Conservation (phyloP, 139 green algal genomes). For the Chlorella vulgaris region DNA sequence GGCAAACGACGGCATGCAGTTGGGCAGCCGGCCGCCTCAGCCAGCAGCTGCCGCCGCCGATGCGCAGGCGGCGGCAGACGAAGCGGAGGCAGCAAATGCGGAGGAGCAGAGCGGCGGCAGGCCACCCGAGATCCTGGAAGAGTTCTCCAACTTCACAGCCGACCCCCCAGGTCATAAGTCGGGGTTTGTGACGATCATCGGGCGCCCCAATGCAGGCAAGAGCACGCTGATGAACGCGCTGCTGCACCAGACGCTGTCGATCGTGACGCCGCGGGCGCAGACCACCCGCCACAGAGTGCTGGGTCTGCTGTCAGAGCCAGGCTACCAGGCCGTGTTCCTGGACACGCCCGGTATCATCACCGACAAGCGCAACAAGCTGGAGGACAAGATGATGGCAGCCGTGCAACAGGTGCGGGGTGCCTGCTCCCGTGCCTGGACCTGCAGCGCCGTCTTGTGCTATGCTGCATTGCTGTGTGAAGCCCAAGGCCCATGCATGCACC, state of each 20-base stretch:
- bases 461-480: background rate
- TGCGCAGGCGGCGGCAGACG: background rate
- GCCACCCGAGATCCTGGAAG: constrained; percentile 6
- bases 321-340: constrained; percentile 86
- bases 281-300: constrained; percentile 95
- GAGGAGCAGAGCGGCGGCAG: background rate
- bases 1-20: too few species aligned
- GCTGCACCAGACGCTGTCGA: constrained; percentile 92
- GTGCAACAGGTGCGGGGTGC: constrained; percentile 66
- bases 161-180: constrained; percentile 26
- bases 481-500: background rate
- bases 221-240: constrained; percentile 94
- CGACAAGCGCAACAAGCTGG: constrained; percentile 75
- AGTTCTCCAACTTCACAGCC: constrained; percentile 15
- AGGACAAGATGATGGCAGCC: constrained; percentile 92
- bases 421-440: background rate
- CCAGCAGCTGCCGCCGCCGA: too few species aligned
- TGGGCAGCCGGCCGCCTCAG: too few species aligned
- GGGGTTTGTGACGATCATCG: constrained; percentile 90
- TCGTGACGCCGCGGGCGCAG: constrained; percentile 92
- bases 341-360: constrained; percentile 93
- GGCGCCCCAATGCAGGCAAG: constrained; percentile 91
- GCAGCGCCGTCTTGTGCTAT: too few species aligned
- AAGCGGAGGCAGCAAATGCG: background rate
- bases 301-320: constrained; percentile 71